phyloP scores from a whole-genome alignment of 139 green algal species.

The Volvox reticuliferus region DNA sequence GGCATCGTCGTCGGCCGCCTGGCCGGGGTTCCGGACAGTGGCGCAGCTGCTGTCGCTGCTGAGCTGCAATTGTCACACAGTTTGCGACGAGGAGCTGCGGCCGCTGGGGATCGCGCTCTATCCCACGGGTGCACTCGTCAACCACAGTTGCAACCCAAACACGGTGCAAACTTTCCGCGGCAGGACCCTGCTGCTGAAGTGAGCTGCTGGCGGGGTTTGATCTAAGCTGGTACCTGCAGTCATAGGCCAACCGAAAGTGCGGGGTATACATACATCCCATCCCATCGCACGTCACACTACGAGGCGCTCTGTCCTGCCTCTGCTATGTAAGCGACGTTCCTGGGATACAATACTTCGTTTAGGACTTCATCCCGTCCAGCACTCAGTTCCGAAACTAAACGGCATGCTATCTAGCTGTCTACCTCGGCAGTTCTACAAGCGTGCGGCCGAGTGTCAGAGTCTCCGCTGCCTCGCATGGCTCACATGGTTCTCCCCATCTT shows the following conservation, averaged over 20 bases:
- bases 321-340: no score
- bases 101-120: constrained; percentile 77
- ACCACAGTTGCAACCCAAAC: constrained; percentile 82
- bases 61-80: constrained; percentile 81
- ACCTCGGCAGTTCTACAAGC: no score
- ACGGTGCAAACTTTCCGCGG: constrained; percentile 75
- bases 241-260: no score
- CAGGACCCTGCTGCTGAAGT: constrained; percentile 75
- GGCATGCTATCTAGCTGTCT: no score
- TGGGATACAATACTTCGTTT: no score
- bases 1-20: background rate
- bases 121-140: constrained; percentile 76
- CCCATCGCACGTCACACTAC: no score
- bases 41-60: constrained; percentile 77
- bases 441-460: no score
- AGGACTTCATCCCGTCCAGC: no score
- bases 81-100: constrained; percentile 81
- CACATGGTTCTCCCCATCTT: background rate
- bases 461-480: no score
- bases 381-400: no score
- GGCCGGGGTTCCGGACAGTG: constrained; percentile 51
- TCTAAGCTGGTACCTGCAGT: background rate
- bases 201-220: background rate
- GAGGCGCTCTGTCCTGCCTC: no score
- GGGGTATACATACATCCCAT: no score